Evolutionary conservation across 2,329 filamentous ascomycete species (phyloP).

Genomic region (Juglanconis sp.): DNA sequence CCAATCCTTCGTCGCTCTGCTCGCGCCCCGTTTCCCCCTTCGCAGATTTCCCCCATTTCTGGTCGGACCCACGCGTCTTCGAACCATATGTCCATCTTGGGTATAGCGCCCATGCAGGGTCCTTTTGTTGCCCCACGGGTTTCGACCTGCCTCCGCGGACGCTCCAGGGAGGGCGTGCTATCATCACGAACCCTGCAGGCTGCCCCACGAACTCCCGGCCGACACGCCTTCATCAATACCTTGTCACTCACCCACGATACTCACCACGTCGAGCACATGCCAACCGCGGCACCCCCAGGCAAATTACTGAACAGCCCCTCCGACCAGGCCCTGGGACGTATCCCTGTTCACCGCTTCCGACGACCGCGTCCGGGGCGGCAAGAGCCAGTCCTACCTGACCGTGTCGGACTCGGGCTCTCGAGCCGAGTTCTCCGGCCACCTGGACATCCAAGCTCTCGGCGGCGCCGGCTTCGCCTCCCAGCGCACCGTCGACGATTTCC

Average conservation of each 20-base stretch:
- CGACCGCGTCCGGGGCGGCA: constrained; percentile 74
- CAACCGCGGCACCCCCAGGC: background rate
- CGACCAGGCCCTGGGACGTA: constrained; percentile 13
- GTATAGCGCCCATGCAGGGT: background rate
- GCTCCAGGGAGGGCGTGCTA: no score
- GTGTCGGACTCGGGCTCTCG: background rate
- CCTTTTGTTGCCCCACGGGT: background rate
- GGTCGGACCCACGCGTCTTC: background rate
- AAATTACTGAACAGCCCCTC: background rate
- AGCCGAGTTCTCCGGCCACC: constrained; percentile 47
- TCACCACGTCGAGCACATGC: no score
- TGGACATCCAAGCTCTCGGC: constrained; percentile 64
- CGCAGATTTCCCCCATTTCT: background rate
- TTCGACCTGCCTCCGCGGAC: background rate
- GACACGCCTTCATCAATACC: no score
- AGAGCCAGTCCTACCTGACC: constrained; percentile 54
- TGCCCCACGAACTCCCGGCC: no score
- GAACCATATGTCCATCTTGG: background rate
- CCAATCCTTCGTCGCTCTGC: background rate
- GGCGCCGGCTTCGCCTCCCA: constrained; percentile 83
- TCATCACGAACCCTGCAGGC: no score
- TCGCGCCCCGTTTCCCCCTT: background rate
- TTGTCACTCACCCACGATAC: no score
- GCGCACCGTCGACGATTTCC: constrained; percentile 48
- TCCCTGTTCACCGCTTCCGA: constrained; percentile 64